A percentile compares a stretch with the other conserved stretches of the same genome.
phyloP scores from a whole-genome alignment of 805 yeast species.

The Ogataea populi-albae region DNA sequence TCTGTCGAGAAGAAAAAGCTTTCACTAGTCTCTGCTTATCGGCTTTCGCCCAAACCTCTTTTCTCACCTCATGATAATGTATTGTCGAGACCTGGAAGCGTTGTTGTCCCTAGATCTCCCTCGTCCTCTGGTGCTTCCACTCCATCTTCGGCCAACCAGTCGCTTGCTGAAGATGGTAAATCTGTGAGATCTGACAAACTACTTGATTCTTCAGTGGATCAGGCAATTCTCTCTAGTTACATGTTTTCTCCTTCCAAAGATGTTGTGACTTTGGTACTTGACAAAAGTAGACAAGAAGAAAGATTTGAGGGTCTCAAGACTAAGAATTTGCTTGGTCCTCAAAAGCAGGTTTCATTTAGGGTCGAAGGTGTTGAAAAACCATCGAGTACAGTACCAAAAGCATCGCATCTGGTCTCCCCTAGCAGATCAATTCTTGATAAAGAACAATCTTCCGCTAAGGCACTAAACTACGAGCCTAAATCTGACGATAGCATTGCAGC shows the following conservation, averaged over 20 bases:
- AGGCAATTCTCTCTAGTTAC: constrained; percentile 1
- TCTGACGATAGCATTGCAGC: too few species aligned
- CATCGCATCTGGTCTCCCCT: background rate
- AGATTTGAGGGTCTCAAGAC: constrained; percentile 23
- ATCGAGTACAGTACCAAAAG: too few species aligned
- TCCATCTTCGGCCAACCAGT: constrained; percentile 25
- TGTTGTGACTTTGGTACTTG: constrained; percentile 61
- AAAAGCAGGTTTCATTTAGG: constrained; percentile 35
- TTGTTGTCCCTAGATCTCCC: constrained; percentile 19
- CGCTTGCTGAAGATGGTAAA: constrained; percentile 19
- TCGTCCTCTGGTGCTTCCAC: constrained; percentile 20
- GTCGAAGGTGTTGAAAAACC: constrained; percentile 6
- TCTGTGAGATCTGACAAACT: background rate
- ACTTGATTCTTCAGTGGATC: constrained; percentile 1
- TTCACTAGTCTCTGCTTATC: constrained; percentile 58
- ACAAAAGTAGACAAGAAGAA: constrained; percentile 32
- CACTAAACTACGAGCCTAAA: background rate
- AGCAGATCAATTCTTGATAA: background rate
- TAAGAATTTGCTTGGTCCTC: constrained; percentile 19
- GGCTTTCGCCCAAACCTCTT: constrained; percentile 62
- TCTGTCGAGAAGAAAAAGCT: constrained; percentile 54
- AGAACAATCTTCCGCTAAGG: background rate
- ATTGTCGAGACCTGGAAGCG: constrained; percentile 22
- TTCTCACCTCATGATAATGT: constrained; percentile 34
- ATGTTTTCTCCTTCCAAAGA: constrained; percentile 53